phyloP scores from a whole-genome alignment of 2,329 filamentous ascomycete genomes.

The Diplodia sapinea region DNA sequence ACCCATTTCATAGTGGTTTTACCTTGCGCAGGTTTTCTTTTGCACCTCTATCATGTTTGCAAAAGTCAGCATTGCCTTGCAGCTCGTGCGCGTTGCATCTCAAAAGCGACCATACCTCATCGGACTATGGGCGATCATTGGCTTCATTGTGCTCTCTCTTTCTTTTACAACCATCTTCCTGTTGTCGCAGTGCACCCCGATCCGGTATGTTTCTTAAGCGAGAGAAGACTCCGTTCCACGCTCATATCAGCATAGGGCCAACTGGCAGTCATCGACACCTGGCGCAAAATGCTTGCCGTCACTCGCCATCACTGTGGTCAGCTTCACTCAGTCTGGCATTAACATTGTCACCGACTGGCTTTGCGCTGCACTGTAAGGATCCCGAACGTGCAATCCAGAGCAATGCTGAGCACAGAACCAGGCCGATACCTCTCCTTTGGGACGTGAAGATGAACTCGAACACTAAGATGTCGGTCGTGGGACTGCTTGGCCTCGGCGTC shows the following conservation, averaged over 20 bases:
- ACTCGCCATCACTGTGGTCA: conserved; percentile 20
- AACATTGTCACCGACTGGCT: conserved; percentile 48
- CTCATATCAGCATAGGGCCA: neutral
- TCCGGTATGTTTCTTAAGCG: conserved; percentile 28
- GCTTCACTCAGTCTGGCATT: conserved; percentile 35
- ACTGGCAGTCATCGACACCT: conserved; percentile 7
- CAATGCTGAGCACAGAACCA: conserved; percentile 22
- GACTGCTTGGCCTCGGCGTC: conserved; percentile 37
- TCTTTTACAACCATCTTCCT: conserved; percentile 46
- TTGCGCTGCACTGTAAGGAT: conserved; percentile 41
- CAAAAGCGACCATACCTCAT: conserved; percentile 39
- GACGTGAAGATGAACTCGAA: conserved; percentile 38
- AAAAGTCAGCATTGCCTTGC: conserved; percentile 46
- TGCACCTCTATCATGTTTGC: conserved; percentile 45
- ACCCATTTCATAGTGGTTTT: conserved; percentile 42
- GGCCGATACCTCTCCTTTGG: conserved; percentile 38
- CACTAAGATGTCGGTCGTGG: conserved; percentile 37
- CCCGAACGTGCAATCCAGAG: neutral
- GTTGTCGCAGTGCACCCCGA: conserved; percentile 38
- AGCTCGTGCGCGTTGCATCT: conserved; percentile 44
- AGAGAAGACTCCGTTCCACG: neutral
- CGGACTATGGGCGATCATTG: conserved; percentile 40
- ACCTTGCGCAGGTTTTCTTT: conserved; percentile 46
- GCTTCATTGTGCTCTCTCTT: conserved; percentile 40
- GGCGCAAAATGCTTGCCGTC: conserved; percentile 17